Conservation (phyloP, 179 eudicot genomes). For the Camellia oleifera region DNA sequence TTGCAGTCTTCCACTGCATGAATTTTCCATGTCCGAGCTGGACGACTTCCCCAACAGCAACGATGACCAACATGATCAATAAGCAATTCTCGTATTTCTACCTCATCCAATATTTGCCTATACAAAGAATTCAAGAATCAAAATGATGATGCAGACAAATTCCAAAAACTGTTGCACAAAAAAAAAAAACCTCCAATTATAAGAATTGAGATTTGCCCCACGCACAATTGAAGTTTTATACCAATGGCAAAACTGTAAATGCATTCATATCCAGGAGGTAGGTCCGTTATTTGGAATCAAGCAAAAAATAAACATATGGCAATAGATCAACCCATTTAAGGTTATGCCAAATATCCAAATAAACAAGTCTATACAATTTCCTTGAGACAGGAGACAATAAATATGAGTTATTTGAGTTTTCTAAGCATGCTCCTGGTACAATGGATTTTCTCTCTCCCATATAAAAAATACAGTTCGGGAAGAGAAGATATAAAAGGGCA, state of each 20-base stretch:
- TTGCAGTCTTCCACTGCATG: conserved; percentile 91
- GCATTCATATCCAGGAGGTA: background rate
- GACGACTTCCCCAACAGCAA: conserved; percentile 99
- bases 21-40: conserved; percentile 89
- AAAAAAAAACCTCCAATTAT: background rate
- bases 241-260: background rate
- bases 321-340: background rate
- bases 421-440: background rate
- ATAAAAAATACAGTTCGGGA: background rate
- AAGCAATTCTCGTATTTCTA: conserved; percentile 87
- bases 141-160: background rate
- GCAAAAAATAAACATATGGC: background rate
- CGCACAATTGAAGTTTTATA: background rate
- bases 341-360: background rate
- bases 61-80: conserved; percentile 93
- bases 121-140: conserved; percentile 9
- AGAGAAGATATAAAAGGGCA: no score
- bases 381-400: background rate
- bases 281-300: background rate
- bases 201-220: background rate
- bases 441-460: background rate
- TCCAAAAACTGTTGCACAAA: background rate
- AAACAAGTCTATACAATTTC: background rate
- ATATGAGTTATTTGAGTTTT: background rate
- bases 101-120: conserved; percentile 88